Evolutionary conservation across 2,329 filamentous ascomycete genomes (phyloP).

Genomic region (Stemphylium beticola): DNA sequence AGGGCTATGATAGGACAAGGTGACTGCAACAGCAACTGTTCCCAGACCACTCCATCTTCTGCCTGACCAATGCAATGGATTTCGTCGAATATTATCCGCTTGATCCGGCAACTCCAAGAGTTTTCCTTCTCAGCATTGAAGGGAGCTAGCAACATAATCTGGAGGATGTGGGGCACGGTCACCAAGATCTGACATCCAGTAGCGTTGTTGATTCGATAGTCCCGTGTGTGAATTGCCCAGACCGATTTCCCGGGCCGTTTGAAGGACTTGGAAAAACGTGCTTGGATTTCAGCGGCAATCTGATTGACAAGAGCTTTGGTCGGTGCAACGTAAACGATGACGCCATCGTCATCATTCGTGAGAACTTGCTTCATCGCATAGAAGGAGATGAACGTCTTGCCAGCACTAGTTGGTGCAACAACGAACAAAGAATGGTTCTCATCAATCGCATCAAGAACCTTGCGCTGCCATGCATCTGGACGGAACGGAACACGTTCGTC

Average conservation of each 20-base stretch:
- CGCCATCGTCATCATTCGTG: constrained; percentile 69
- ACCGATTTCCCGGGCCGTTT: constrained; percentile 66
- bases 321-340: constrained; percentile 79
- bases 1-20: constrained; percentile 80
- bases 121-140: constrained; percentile 63
- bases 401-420: constrained; percentile 77
- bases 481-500: constrained; percentile 74
- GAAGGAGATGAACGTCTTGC: constrained; percentile 84
- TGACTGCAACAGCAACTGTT: constrained; percentile 74
- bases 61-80: constrained; percentile 80
- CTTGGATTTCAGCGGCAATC: constrained; percentile 79
- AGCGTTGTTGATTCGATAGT: constrained; percentile 76
- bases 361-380: constrained; percentile 82
- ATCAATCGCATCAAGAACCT: constrained; percentile 76
- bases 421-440: constrained; percentile 73
- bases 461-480: constrained; percentile 77
- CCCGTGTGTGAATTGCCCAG: constrained; percentile 79
- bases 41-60: constrained; percentile 78
- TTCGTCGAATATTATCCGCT: constrained; percentile 82
- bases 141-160: constrained; percentile 73
- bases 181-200: constrained; percentile 76
- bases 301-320: constrained; percentile 85
- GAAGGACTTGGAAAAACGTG: constrained; percentile 72
- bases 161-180: constrained; percentile 77
- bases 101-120: constrained; percentile 70